Evolutionary conservation across 148 eudicot species (phyloP), one percentile per base, ranked within the genome.

Genomic region (Amaranthus hypochondriacus): DNA sequence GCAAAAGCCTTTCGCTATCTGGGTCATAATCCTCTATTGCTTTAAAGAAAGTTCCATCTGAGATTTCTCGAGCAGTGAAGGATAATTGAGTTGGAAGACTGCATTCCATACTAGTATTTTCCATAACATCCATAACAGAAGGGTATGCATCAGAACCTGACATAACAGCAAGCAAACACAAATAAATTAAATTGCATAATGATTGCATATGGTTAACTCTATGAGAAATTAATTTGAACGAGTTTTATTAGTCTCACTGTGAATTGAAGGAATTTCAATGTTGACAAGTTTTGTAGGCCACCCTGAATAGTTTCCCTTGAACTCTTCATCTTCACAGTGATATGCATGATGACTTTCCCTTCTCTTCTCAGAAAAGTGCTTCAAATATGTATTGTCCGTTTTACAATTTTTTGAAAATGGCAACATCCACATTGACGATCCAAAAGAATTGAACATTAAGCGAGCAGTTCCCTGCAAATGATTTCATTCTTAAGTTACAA

Each of bases 401-500:
- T 76, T 87, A 81, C 97, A 95, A 78, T 92, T 81, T 78, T 82
- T 81, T 71, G 97, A 91, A 86, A 87, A 87, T 62, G 98, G 98
- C 89, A 89, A 69, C 97, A 95, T 92, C 98, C 97, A 95, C 56
- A 86, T 65, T 54, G 97, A 87, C 77, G 97, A 95, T 51, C 88
- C 98, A 83, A 95, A 95, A 80, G 98, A 89, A 83, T 90, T 95
- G 87, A 87, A 90, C 98, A 95, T 84, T 84, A 89, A 75, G 50
- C 97, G 98, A 79, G 97, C 93, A 54, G 97, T 95, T 83, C 97
- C 97, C 97, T 95, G 89, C 74, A 83, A 65, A 76, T 73, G 72
- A 85, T 70, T 79, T 78, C 58, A 70, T 67, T 67, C 78, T 69
- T 28, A 84, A 76, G 51, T 56, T 71, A 76, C 63, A 71, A 66